Conservation (phyloP, 768 basidiomycete genomes). For the Boletus edulis region DNA sequence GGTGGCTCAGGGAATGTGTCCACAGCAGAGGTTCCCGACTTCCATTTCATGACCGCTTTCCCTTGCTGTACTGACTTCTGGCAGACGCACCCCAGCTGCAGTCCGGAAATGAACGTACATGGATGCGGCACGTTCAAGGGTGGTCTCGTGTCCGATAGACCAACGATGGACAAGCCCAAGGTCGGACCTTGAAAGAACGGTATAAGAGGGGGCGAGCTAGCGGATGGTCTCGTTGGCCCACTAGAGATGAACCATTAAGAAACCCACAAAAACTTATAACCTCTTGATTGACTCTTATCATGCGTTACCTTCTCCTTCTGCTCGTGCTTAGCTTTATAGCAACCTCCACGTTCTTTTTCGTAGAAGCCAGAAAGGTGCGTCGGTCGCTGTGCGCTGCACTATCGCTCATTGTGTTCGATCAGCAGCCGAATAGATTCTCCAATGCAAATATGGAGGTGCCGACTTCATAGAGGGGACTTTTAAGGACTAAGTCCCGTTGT, state of each 20-base stretch:
- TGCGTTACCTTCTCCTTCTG: conserved; percentile 29
- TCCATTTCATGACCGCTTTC: conserved; percentile 14
- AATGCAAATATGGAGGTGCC: conserved; percentile 4
- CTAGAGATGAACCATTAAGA: conserved; percentile 27
- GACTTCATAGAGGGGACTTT: conserved; percentile 23
- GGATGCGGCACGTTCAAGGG: conserved; percentile 24
- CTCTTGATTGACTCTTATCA: conserved; percentile 2
- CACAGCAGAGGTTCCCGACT: conserved; percentile 5
- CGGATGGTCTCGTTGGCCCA: conserved; percentile 19
- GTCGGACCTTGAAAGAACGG: conserved; percentile 24
- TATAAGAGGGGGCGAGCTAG: conserved; percentile 21
- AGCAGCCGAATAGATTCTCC: conserved; percentile 21
- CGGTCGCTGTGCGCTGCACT: neutral
- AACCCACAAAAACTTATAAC: conserved; percentile 6
- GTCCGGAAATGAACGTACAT: conserved; percentile 22
- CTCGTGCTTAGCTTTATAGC: conserved; percentile 30
- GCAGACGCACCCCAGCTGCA: conserved; percentile 1
- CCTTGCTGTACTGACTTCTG: conserved; percentile 2
- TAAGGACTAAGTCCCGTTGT: conserved; percentile 23
- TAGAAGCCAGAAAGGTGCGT: conserved; percentile 27
- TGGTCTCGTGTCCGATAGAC: conserved; percentile 17
- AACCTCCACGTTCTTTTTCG: conserved; percentile 29
- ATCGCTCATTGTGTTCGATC: conserved; percentile 6
- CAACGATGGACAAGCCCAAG: neutral
- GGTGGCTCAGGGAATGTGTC: conserved; percentile 3